Evolutionary conservation across 73 alveolate species (phyloP).

Genomic region (Paramecium bursaria): DNA sequence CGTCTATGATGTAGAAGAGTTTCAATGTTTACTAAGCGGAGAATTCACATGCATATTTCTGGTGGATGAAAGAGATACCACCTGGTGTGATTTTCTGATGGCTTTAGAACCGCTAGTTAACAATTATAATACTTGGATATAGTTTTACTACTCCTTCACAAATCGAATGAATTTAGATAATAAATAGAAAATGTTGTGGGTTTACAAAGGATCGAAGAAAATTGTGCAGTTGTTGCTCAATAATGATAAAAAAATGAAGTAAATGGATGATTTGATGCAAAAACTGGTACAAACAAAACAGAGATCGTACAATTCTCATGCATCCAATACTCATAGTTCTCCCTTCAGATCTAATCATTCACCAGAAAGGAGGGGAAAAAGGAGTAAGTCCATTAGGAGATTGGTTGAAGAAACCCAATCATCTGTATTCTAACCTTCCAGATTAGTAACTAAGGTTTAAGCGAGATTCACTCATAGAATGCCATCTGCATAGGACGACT

Average conservation of each 20-base stretch:
- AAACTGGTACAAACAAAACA: conserved; percentile 44
- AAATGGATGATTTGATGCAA: conserved; percentile 35
- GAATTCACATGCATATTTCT: conserved; percentile 30
- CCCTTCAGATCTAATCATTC: background rate
- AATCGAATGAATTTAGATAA: background rate
- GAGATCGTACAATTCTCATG: background rate
- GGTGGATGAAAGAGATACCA: conserved; percentile 25
- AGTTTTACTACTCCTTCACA: conserved; percentile 4
- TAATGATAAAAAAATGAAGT: conserved; percentile 34
- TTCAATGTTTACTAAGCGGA: background rate
- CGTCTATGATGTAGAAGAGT: conserved; percentile 43
- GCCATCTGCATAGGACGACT: background rate
- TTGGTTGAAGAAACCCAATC: conserved; percentile 39
- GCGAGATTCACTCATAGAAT: background rate
- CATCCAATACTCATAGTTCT: background rate
- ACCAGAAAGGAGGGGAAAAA: background rate
- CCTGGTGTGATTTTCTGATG: conserved; percentile 5
- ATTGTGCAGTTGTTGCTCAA: conserved; percentile 12
- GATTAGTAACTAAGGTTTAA: conserved; percentile 21
- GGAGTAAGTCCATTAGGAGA: conserved; percentile 35
- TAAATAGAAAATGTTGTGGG: conserved; percentile 19
- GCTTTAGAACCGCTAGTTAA: conserved; percentile 9
- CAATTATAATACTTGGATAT: conserved; percentile 17
- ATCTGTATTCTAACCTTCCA: background rate
- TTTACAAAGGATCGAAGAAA: conserved; percentile 20